Conservation (phyloP, 2,329 filamentous ascomycete species). For the Beauveria scarabaeidicola region DNA sequence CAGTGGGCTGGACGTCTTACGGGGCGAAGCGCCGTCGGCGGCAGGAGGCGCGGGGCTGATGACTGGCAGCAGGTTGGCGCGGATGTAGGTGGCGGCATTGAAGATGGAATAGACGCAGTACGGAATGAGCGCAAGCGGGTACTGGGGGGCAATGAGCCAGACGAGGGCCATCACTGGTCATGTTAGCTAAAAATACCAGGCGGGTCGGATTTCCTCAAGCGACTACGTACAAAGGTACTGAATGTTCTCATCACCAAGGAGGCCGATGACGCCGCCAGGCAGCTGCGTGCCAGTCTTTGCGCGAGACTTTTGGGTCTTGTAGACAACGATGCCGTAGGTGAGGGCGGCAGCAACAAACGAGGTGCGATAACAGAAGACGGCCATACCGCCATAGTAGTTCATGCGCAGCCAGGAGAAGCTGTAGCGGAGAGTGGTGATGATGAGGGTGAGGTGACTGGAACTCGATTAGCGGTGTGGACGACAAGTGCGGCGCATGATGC, state of each 20-base stretch:
- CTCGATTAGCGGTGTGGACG: constrained; percentile 10
- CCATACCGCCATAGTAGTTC: constrained; percentile 73
- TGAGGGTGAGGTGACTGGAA: constrained; percentile 71
- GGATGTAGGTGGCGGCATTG: constrained; percentile 94
- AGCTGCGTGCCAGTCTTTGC: constrained; percentile 62
- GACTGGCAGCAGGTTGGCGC: constrained; percentile 85
- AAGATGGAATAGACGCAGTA: constrained; percentile 97
- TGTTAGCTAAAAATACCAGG: constrained; percentile 12
- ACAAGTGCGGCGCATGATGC: not conserved
- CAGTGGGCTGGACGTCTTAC: constrained; percentile 47
- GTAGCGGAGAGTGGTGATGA: constrained; percentile 78
- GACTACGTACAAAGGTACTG: constrained; percentile 77
- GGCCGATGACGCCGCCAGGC: constrained; percentile 50
- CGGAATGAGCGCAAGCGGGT: constrained; percentile 81
- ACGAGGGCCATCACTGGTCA: constrained; percentile 76
- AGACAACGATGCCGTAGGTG: constrained; percentile 97
- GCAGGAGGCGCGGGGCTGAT: constrained; percentile 59
- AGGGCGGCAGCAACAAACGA: constrained; percentile 83
- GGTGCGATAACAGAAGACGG: constrained; percentile 77
- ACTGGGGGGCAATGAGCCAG: constrained; percentile 88
- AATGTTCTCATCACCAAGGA: constrained; percentile 87
- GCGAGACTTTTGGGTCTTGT: constrained; percentile 89
- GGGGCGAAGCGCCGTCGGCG: constrained; percentile 49
- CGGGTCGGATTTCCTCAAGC: not conserved
- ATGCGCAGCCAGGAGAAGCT: constrained; percentile 77